phyloP scores from a whole-genome alignment of 805 yeast species.

The Wickerhamomyces kurtzmanii region DNA sequence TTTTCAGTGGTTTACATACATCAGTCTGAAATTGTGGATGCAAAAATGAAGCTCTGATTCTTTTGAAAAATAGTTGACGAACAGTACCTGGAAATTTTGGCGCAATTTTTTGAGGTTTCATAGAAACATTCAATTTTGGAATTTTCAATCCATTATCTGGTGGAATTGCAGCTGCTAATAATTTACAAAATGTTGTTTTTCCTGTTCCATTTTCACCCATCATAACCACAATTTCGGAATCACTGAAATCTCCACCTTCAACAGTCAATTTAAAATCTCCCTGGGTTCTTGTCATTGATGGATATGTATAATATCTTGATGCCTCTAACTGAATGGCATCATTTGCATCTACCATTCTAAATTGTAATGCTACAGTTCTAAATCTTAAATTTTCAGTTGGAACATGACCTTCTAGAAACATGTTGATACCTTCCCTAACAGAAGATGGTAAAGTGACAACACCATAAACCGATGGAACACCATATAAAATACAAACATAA shows the following conservation, averaged over 20 bases:
- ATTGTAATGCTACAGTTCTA: slow-evolving; percentile 92
- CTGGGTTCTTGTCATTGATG: slow-evolving; percentile 80
- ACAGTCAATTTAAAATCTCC: slow-evolving; percentile 89
- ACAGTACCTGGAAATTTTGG: slow-evolving; percentile 99
- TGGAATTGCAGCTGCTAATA: slow-evolving; percentile 85
- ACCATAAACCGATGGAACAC: slow-evolving; percentile 98
- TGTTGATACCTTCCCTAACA: slow-evolving; percentile 98
- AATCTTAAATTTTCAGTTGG: slow-evolving; percentile 96
- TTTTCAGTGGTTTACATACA: slow-evolving; percentile 89
- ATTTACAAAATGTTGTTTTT: slow-evolving; percentile 93
- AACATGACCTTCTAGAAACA: slow-evolving; percentile 95
- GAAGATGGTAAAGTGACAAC: slow-evolving; percentile 95
- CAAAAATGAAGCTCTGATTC: slow-evolving; percentile 87
- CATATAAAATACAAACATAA: slow-evolving; percentile 92
- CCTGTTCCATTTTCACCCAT: slow-evolving; percentile 99
- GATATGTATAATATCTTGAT: slow-evolving; percentile 68
- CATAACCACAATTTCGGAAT: slow-evolving; percentile 95
- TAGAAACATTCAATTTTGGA: slow-evolving; percentile 85
- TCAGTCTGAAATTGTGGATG: slow-evolving; percentile 98
- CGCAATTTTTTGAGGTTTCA: slow-evolving; percentile 99
- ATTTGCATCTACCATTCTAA: slow-evolving; percentile 83
- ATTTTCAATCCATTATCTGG: slow-evolving; percentile 77
- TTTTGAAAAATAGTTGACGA: slow-evolving; percentile 93
- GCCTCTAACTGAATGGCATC: slow-evolving; percentile 72
- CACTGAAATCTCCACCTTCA: slow-evolving; percentile 84